Percentiles rank a stretch among this genome's conserved stretches.
Conservation (phyloP, 768 basidiomycete genomes). For the Tylopilus sp. region DNA sequence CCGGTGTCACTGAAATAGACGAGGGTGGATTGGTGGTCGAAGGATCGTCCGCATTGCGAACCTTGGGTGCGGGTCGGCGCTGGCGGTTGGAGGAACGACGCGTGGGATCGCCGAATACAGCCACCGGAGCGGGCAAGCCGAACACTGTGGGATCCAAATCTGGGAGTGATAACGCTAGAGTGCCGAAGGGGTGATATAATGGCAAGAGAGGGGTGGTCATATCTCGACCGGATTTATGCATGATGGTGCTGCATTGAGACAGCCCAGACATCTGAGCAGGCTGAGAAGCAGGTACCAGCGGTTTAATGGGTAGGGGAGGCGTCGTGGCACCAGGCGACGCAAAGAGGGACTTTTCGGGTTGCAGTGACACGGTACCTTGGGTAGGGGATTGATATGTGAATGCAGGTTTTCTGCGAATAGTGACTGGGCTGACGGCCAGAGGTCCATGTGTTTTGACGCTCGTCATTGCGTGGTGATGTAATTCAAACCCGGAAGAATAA, state of each 20-base stretch:
- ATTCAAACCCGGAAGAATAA: slow-evolving; percentile 6
- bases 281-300: slow-evolving; percentile 15
- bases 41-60: slow-evolving; percentile 45
- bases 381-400: slow-evolving; percentile 58
- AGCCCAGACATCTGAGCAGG: slow-evolving; percentile 11
- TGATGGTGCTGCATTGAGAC: slow-evolving; percentile 13
- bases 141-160: slow-evolving; percentile 55
- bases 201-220: slow-evolving; percentile 49
- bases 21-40: slow-evolving; percentile 7
- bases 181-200: slow-evolving; percentile 65
- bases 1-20: slow-evolving; percentile 2
- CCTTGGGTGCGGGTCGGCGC: slow-evolving; percentile 47
- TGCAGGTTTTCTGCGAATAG: slow-evolving; percentile 53
- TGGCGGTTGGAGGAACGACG: slow-evolving; percentile 43
- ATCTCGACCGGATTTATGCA: slow-evolving; percentile 17
- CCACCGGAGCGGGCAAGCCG: slow-evolving; percentile 51
- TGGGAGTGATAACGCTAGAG: slow-evolving; percentile 61
- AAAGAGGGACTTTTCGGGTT: slow-evolving; percentile 21
- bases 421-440: slow-evolving; percentile 11
- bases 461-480: slow-evolving; percentile 17
- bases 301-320: slow-evolving; percentile 6
- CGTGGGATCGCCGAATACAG: slow-evolving; percentile 41
- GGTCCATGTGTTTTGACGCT: slow-evolving; percentile 19
- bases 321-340: slow-evolving; percentile 15
- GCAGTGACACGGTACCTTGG: slow-evolving; percentile 27